Evolutionary conservation across 441 rosid genomes (phyloP).

Genomic region (Populus trichocarpa): DNA sequence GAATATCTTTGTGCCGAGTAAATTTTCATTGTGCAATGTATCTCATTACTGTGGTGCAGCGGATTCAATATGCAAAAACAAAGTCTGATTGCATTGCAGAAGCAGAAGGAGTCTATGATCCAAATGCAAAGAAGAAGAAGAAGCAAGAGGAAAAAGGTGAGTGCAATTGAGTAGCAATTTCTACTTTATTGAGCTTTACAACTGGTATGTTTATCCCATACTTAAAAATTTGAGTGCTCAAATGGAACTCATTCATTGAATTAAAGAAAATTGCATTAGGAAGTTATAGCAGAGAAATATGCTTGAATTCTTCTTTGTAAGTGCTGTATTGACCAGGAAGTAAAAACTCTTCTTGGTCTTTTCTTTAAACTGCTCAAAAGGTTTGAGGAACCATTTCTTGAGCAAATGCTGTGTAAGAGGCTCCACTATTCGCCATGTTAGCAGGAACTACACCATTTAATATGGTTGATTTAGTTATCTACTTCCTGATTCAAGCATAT

Average conservation of each 20-base stretch:
- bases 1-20: background rate
- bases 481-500: no score
- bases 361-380: no score
- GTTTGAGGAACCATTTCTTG: no score
- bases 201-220: background rate
- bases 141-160: conserved; percentile 87
- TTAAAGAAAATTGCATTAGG: background rate
- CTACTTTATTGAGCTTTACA: background rate
- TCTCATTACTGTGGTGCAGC: conserved; percentile 41
- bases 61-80: conserved; percentile 82
- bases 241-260: background rate
- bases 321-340: background rate
- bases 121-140: conserved; percentile 87
- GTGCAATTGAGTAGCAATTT: background rate
- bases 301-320: background rate
- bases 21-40: conserved; percentile 7
- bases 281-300: background rate
- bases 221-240: background rate
- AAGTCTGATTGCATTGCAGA: conserved; percentile 87
- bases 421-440: no score
- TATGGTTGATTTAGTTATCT: no score
- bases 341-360: background rate
- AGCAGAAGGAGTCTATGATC: conserved; percentile 74
- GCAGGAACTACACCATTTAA: no score
- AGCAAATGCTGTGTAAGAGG: no score